phyloP scores from a whole-genome alignment of 2,329 filamentous ascomycete species.

The Xylaria sp. region DNA sequence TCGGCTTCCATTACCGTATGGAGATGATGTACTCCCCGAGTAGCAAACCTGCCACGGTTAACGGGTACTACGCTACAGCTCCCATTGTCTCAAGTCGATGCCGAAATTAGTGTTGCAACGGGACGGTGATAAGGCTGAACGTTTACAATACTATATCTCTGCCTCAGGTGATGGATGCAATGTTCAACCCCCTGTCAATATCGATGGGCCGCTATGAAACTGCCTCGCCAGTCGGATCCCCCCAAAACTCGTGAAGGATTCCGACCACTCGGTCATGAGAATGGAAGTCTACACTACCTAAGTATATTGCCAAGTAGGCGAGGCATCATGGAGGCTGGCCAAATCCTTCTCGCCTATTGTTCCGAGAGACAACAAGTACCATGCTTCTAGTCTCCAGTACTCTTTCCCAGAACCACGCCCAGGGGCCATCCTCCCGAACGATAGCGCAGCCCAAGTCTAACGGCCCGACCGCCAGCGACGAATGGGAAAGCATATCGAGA shows the following conservation, averaged over 20 bases:
- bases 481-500: slow-evolving; percentile 6
- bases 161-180: not conserved
- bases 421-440: slow-evolving; percentile 19
- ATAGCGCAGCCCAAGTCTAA: slow-evolving; percentile 15
- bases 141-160: not conserved
- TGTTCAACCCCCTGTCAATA: not conserved
- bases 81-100: slow-evolving; percentile 8
- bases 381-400: slow-evolving; percentile 16
- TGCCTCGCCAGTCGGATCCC: not conserved
- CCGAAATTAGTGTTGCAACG: slow-evolving; percentile 20
- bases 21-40: not conserved
- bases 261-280: not conserved
- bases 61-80: not conserved
- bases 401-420: not conserved
- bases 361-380: slow-evolving; percentile 28
- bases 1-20: slow-evolving; percentile 1
- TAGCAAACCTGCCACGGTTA: not conserved
- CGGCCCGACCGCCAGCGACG: slow-evolving; percentile 10
- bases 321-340: not conserved
- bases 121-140: slow-evolving; percentile 27
- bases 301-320: not conserved
- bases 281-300: not conserved
- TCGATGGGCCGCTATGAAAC: slow-evolving; percentile 3
- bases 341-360: slow-evolving; percentile 28
- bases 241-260: slow-evolving; percentile 1